These are phyloP conservation scores for Phytopythium mirpurense DNA, from an alignment of 352 stramenopile genomes.

Conservation along the genomic window DNA sequence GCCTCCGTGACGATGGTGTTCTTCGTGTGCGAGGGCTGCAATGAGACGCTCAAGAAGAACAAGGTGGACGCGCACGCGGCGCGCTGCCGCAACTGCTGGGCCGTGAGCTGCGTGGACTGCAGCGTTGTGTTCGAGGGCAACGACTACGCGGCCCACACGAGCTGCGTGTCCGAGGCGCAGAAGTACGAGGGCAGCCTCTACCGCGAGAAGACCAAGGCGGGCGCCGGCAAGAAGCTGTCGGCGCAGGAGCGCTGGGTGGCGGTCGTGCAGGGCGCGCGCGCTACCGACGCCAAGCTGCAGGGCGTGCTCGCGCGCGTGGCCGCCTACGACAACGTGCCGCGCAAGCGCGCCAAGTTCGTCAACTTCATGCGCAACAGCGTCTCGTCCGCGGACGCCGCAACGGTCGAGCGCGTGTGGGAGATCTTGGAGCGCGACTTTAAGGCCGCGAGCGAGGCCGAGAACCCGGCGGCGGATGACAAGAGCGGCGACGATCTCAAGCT, in stretches of 20 bases:
- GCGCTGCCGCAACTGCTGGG: conserved; percentile 85
- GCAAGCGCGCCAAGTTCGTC: conserved; percentile 92
- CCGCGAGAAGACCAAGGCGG: conserved; percentile 51
- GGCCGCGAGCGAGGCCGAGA: conserved; percentile 18
- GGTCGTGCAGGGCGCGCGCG: conserved; percentile 48
- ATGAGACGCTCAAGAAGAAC: conserved; percentile 93
- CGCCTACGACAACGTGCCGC: conserved; percentile 87
- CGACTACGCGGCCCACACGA: conserved; percentile 86
- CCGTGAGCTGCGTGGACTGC: conserved; percentile 93
- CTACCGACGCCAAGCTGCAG: conserved; percentile 50
- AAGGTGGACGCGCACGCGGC: conserved; percentile 88
- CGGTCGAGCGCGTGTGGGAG: conserved; percentile 62
- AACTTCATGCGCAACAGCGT: conserved; percentile 91
- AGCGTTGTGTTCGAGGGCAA: conserved; percentile 88
- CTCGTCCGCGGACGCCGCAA: conserved; percentile 31
- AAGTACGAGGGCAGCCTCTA: conserved; percentile 92
- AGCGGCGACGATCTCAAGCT: conserved; percentile 42
- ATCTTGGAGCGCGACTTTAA: conserved; percentile 72
- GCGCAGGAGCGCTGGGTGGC: conserved; percentile 88
- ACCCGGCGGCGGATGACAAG: conserved; percentile 10
- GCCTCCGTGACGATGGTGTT: conserved; percentile 55
- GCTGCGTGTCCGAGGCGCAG: conserved; percentile 92
- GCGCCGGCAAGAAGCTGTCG: conserved; percentile 71
- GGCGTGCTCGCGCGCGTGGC: conserved; percentile 71
- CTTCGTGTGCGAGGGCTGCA: conserved; percentile 85